phyloP scores from a whole-genome alignment of 345 rosid genomes.

The Populus euphratica region DNA sequence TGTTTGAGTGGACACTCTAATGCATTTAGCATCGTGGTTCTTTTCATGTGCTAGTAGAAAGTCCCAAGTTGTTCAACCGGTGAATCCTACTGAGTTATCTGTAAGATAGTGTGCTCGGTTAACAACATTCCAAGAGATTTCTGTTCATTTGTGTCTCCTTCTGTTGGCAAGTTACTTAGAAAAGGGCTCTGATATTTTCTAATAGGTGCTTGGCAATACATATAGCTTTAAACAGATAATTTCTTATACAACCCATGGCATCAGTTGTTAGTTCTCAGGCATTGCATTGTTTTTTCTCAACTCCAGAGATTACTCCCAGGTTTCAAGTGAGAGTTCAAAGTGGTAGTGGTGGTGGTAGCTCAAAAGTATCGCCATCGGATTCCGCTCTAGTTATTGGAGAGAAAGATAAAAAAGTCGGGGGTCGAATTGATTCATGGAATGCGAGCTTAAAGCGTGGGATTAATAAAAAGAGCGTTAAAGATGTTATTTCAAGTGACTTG shows the following conservation, averaged over 20 bases:
- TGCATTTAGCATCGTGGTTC: background rate
- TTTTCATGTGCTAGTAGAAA: background rate
- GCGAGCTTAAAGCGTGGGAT: slow-evolving; percentile 24
- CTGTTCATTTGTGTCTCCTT: background rate
- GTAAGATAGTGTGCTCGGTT: background rate
- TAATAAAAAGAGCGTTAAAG: slow-evolving; percentile 27
- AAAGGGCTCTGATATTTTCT: background rate
- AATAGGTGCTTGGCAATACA: slow-evolving; percentile 2
- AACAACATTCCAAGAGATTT: background rate
- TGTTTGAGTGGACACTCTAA: background rate
- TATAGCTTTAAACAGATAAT: background rate
- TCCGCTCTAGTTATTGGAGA: slow-evolving; percentile 10
- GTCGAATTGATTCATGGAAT: slow-evolving; percentile 30
- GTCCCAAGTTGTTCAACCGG: background rate
- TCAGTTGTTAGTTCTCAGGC: slow-evolving; percentile 30
- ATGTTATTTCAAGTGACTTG: slow-evolving; percentile 36
- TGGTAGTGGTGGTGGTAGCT: slow-evolving; percentile 26
- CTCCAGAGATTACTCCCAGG: slow-evolving; percentile 24
- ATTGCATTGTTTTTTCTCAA: slow-evolving; percentile 21
- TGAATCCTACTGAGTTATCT: background rate
- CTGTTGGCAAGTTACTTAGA: background rate
- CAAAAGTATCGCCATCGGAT: slow-evolving; percentile 32
- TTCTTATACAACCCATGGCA: slow-evolving; percentile 23
- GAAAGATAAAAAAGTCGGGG: slow-evolving; percentile 23
- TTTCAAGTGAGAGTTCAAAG: slow-evolving; percentile 49